These are phyloP conservation scores for Aspergillus pseudonomiae DNA, from an alignment of 2,329 filamentous ascomycete species.

Conservation along the genomic window DNA sequence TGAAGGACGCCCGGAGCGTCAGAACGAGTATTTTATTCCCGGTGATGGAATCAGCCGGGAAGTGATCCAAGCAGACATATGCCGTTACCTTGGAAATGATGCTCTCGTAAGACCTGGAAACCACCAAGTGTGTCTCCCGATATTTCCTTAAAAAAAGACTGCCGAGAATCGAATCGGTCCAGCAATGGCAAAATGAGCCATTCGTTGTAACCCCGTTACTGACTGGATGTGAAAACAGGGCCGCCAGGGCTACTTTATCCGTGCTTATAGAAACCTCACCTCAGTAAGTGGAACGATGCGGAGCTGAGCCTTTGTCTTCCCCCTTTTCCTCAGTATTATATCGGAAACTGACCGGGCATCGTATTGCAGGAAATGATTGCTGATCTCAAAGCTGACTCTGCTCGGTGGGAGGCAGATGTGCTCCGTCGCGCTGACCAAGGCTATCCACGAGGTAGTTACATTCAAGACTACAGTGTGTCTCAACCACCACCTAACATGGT, in stretches of 20 bases:
- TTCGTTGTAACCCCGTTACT: constrained; percentile 24
- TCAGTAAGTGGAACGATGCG: constrained; percentile 60
- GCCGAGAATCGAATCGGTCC: constrained; percentile 2
- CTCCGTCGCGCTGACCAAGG: constrained; percentile 44
- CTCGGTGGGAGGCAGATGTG: constrained; percentile 53
- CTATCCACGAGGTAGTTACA: constrained; percentile 46
- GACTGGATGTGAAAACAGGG: constrained; percentile 54
- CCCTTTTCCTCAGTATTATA: not conserved
- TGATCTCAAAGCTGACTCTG: constrained; percentile 57
- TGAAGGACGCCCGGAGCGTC: constrained; percentile 40
- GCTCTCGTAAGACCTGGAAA: constrained; percentile 75
- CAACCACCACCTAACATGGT: constrained; percentile 43
- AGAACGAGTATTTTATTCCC: constrained; percentile 80
- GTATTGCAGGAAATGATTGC: constrained; percentile 55
- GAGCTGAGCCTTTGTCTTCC: constrained; percentile 10
- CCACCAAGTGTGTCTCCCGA: constrained; percentile 64
- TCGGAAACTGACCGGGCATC: constrained; percentile 26
- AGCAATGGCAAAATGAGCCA: constrained; percentile 7
- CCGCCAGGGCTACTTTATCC: constrained; percentile 75
- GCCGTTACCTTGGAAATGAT: constrained; percentile 81
- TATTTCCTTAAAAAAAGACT: constrained; percentile 12
- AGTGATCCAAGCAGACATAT: constrained; percentile 82
- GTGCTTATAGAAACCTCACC: constrained; percentile 76
- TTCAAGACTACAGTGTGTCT: constrained; percentile 40
- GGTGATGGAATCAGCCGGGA: constrained; percentile 81